Percentiles rank a stretch among this genome's conserved stretches.
These are phyloP conservation scores for Forsythia suspensa DNA, from an alignment of 257 asterid genomes.

Conservation along the genomic window DNA sequence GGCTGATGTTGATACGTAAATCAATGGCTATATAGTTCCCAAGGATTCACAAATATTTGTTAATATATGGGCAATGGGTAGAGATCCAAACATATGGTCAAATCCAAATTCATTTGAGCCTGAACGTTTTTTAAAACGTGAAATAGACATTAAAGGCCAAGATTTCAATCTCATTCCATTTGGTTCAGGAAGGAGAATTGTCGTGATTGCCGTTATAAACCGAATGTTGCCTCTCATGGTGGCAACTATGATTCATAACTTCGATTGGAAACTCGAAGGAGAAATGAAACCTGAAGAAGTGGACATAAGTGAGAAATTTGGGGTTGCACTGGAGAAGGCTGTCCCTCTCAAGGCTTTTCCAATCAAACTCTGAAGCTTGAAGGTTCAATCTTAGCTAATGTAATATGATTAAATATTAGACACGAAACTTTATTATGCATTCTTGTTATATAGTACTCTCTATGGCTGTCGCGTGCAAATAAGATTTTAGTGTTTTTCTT, in stretches of 20 bases:
- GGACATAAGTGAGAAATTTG: constrained; percentile 35
- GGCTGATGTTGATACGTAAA: constrained; percentile 26
- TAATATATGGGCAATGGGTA: constrained; percentile 37
- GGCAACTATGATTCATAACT: constrained; percentile 28
- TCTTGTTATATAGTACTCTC: no score
- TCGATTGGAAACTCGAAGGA: constrained; percentile 37
- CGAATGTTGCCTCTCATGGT: constrained; percentile 31
- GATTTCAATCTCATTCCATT: constrained; percentile 38
- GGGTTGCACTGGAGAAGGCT: not conserved
- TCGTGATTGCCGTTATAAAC: constrained; percentile 29
- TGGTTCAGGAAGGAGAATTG: constrained; percentile 43
- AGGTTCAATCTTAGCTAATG: no score
- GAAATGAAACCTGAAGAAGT: constrained; percentile 25
- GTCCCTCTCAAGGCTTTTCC: not conserved
- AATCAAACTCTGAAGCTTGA: not conserved
- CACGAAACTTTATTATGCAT: no score
- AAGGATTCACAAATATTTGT: constrained; percentile 28
- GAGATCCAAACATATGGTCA: constrained; percentile 27
- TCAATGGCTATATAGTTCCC: constrained; percentile 22
- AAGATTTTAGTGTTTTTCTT: no score
- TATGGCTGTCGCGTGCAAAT: no score
- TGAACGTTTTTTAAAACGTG: constrained; percentile 32
- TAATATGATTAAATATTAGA: no score
- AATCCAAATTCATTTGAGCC: constrained; percentile 27
- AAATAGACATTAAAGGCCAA: constrained; percentile 30